Base-by-base conservation (phyloP, 257 asterid genomes). In the Salvia hispanica region DNA sequence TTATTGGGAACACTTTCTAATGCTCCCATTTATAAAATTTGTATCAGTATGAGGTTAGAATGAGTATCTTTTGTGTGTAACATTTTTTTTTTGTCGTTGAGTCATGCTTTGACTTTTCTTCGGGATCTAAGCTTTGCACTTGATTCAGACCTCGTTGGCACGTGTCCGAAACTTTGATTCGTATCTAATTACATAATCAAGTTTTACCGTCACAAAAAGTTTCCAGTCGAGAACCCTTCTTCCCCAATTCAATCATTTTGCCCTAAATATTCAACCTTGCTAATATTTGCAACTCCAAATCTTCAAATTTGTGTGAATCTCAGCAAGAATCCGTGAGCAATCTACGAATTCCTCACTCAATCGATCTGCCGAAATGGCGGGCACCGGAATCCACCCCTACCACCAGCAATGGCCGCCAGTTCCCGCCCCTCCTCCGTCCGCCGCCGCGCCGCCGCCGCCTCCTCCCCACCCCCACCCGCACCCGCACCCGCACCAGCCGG, bases 321-420 rank as follows among this genome's bases (percentile, higher is more conserved):
- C 2, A 40, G 14, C 14, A 21, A 62, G 42, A 25, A 62, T 10
- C 9, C 28, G 6, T 18, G 40, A 40, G 10, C 50, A 43, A 1
- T 25, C 3, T 2, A 5, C 13, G 9, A 18, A 42, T 61, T 3
- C 0, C 13, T 6, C 43, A 9, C 10, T 16, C 11, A 39, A 39
- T 67, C 60, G 63, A 67, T 67, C 69, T 52, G 16, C 73, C 21
- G 70, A 69, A 48, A 79, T 79, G 85, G 85, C 83, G 44, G 83
- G 83, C 66, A 77, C 86, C 62, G 95, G 95, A 71, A 85, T 87
- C 43, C 95, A 87, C 73, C 92, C 89, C n/a, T 87, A 87, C 68
- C 96, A 89, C 67, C 90, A 86, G 78, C 96, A 87, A 47, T 87
- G 95, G 95, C 86, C 81, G 43, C 86, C 90, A 9, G 80, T 83